Evolutionary conservation across 768 basidiomycete species (phyloP).

Genomic region (Candolleomyces efflorescens): DNA sequence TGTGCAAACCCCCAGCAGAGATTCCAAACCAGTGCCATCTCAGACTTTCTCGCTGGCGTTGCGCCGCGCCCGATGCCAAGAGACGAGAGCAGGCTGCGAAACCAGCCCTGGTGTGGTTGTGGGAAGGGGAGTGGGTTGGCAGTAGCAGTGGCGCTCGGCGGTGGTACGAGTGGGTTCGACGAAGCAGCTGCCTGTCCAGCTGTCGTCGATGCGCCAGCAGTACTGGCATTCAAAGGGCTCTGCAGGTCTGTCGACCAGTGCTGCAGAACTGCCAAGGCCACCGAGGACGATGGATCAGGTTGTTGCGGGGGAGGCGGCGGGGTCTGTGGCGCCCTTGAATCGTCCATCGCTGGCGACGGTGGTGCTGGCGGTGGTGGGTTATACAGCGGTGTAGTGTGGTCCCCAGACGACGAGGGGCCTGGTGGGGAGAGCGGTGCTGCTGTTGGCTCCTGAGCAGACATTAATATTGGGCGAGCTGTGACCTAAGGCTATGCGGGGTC

Average conservation of each 20-base stretch:
- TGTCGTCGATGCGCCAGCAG: neutral
- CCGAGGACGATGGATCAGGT: neutral
- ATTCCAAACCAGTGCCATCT: constrained; percentile 50
- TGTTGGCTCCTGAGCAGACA: neutral
- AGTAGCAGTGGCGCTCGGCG: neutral
- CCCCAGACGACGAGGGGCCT: neutral
- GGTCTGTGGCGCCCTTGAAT: neutral
- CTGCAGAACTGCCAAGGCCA: neutral
- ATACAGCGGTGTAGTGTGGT: neutral
- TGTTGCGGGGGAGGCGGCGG: neutral
- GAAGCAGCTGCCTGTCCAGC: neutral
- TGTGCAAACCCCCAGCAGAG: constrained; percentile 49
- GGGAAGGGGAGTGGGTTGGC: neutral
- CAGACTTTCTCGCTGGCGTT: constrained; percentile 37
- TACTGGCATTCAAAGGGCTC: neutral
- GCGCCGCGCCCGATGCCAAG: constrained; percentile 2
- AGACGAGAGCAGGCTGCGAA: neutral
- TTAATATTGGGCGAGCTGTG: neutral
- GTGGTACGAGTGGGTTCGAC: neutral
- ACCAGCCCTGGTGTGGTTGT: neutral
- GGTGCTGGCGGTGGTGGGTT: neutral
- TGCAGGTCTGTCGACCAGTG: neutral
- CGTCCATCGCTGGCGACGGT: neutral
- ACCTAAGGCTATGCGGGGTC: too few species aligned
- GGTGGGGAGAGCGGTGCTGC: neutral